These are phyloP conservation scores for Rhodotorula sp. DNA, from an alignment of 1,284 basidiomycete species.

Conservation along the genomic window DNA sequence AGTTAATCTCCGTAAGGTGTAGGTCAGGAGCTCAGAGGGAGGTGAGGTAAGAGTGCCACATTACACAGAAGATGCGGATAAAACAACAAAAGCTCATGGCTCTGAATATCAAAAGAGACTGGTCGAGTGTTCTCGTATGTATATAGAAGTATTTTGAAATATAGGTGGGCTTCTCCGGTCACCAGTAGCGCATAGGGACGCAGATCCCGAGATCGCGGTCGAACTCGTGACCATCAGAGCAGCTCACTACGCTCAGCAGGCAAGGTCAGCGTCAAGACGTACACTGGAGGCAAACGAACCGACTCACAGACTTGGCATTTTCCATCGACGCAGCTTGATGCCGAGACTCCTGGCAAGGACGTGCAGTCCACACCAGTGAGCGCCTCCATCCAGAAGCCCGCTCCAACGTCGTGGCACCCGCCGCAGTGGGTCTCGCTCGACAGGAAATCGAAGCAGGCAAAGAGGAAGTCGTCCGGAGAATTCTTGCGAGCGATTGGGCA, in stretches of 20 bases:
- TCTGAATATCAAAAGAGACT: neutral
- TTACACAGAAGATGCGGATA: too few relatives aligned
- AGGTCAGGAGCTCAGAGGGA: too few relatives aligned
- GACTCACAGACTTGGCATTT: conserved; percentile 24
- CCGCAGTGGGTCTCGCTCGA: conserved; percentile 24
- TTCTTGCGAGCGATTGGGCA: conserved; percentile 13
- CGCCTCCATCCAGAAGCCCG: conserved; percentile 6
- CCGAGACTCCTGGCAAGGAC: conserved; percentile 14
- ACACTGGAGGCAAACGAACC: too few relatives aligned
- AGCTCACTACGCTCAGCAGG: conserved; percentile 13
- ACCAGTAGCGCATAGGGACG: conserved; percentile 24
- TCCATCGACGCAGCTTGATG: conserved; percentile 20
- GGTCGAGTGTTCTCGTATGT: neutral
- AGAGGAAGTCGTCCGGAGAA: neutral
- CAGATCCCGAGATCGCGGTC: conserved; percentile 10
- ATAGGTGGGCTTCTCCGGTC: neutral
- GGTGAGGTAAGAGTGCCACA: too few relatives aligned
- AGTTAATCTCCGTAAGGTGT: too few relatives aligned
- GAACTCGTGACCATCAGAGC: conserved; percentile 17
- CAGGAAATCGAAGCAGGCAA: conserved; percentile 21
- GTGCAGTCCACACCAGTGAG: conserved; percentile 28
- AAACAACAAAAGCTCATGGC: too few relatives aligned
- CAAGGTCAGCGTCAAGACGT: neutral
- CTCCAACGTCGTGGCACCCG: conserved; percentile 13
- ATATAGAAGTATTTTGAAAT: neutral